Base-by-base conservation (phyloP, 2,329 filamentous ascomycete species). In the Graphilbum fragrans region DNA sequence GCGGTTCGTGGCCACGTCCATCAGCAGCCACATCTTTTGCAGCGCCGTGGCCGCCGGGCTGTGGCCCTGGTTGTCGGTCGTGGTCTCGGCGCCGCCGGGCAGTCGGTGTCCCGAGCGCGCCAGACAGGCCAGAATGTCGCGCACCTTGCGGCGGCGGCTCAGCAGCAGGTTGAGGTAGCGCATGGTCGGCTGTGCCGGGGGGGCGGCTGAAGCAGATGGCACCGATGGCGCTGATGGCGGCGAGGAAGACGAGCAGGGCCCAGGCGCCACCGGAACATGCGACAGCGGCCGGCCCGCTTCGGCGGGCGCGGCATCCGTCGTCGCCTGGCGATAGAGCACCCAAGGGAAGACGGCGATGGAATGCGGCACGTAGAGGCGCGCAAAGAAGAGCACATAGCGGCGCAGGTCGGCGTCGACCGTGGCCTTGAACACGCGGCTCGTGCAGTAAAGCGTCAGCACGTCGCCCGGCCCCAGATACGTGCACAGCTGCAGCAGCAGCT, bases 161-260 rank as follows among this genome's bases (percentile, higher is more conserved):
- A 74, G 56, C 1, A 86, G 66, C 70, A 90, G 78, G 43, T 72
- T 66, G 7, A 86, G 64, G 71, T 82, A 92, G 35, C 65, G 64
- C 37, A 90, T 66, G 55, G 41, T 47, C 35, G 40, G 43, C 8
- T 25, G 23, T 41, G 33, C 20, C 25, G 19, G 5, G n/a, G 37
- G n/a, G 21, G 31, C 7, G 31, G 16, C n/a, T 25, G 14, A 37
- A 16, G 8, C 34, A 36, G 3, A 27, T 27, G 8, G 25, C 25
- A n/a, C n/a, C n/a, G n/a, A n/a, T n/a, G n/a, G n/a, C n/a, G n/a
- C n/a, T n/a, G n/a, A n/a, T n/a, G n/a, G n/a, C n/a, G n/a, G n/a
- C n/a, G n/a, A n/a, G n/a, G n/a, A n/a, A 29, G 25, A 29, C 25
- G 25, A 11, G n/a, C n/a, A n/a, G n/a, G n/a, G n/a, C n/a, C n/a